Evolutionary conservation across 2,329 filamentous ascomycete species (phyloP).

Genomic region (Pseudogymnoascus verrucosus): DNA sequence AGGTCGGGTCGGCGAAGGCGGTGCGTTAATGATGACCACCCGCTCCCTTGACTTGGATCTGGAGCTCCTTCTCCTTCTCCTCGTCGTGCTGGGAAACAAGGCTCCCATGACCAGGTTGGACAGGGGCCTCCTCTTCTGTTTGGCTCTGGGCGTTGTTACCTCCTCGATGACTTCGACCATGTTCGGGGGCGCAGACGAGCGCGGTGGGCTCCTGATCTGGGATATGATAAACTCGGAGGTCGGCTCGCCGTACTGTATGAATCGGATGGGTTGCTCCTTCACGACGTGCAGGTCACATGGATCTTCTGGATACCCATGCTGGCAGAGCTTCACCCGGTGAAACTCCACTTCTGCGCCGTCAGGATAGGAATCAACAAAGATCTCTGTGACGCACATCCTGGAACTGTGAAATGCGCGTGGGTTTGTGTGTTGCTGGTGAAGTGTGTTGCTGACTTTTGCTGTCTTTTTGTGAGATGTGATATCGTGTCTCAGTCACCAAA

Average conservation of each 20-base stretch:
- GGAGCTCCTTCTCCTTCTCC: not conserved
- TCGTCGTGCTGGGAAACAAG: not conserved
- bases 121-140: not conserved
- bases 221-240: constrained; percentile 31
- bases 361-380: constrained; percentile 40
- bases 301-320: constrained; percentile 31
- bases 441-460: constrained; percentile 21
- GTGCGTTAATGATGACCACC: constrained; percentile 9
- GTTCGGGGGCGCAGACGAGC: constrained; percentile 21
- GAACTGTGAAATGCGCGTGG: constrained; percentile 22
- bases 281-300: constrained; percentile 36
- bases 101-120: not conserved
- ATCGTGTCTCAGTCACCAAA: not conserved
- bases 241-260: constrained; percentile 29
- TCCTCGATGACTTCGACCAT: not conserved
- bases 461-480: constrained; percentile 3
- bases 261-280: constrained; percentile 35
- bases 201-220: constrained; percentile 26
- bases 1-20: constrained; percentile 15
- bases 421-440: constrained; percentile 14
- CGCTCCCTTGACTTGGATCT: not conserved
- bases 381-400: constrained; percentile 44
- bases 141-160: not conserved
- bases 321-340: constrained; percentile 31
- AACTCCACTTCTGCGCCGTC: constrained; percentile 35